phyloP scores from a whole-genome alignment of 306 rosid genomes.

The Vigna unguiculata region DNA sequence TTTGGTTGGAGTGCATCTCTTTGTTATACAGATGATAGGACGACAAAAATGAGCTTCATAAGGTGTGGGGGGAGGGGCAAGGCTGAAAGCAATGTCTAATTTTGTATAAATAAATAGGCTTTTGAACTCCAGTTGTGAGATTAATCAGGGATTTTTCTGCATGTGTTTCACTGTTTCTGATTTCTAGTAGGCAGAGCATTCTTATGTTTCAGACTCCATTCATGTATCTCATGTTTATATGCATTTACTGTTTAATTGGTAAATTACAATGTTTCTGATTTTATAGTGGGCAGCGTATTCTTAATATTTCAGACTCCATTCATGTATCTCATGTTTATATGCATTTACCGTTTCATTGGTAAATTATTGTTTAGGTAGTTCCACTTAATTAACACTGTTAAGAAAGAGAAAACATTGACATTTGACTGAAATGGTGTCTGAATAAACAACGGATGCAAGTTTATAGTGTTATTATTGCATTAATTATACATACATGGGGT shows the following conservation, averaged over 20 bases:
- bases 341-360: neutral
- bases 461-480: too few relatives aligned
- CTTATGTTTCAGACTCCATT: neutral
- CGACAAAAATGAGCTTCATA: neutral
- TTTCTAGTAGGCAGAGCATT: neutral
- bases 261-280: neutral
- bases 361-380: neutral
- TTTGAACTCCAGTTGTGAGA: conserved; percentile 1
- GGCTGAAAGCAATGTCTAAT: conserved; percentile 16
- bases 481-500: too few relatives aligned
- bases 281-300: neutral
- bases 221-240: neutral
- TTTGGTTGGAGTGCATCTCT: conserved; percentile 22
- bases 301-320: neutral
- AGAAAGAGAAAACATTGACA: too few relatives aligned
- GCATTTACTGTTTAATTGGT: neutral
- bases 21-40: conserved; percentile 14
- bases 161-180: neutral
- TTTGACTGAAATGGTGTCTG: too few relatives aligned
- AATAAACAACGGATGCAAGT: too few relatives aligned
- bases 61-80: neutral
- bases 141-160: conserved; percentile 20
- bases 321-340: neutral
- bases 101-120: neutral
- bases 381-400: neutral